A percentile compares a stretch with the other conserved stretches of the same genome.
phyloP scores from a whole-genome alignment of 306 rosid species.

The Vachellia collinsii region DNA sequence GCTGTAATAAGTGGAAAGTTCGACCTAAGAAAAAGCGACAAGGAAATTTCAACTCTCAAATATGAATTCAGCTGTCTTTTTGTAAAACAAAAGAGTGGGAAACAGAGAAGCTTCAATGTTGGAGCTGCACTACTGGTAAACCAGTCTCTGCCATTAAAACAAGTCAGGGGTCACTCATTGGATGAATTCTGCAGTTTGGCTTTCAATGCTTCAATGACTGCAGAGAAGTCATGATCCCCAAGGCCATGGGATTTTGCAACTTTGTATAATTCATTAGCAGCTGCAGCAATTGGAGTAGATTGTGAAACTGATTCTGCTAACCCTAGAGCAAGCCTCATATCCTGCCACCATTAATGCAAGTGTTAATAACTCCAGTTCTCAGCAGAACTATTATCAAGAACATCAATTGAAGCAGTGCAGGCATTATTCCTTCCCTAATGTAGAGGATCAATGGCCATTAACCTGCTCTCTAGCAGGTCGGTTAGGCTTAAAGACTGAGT shows the following conservation, averaged over 20 bases:
- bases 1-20: background rate
- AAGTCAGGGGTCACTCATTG: slow-evolving; percentile 24
- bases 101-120: background rate
- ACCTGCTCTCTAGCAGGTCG: background rate
- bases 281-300: slow-evolving; percentile 86
- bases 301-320: slow-evolving; percentile 95
- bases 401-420: background rate
- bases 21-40: background rate
- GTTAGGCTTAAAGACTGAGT: background rate
- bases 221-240: slow-evolving; percentile 90
- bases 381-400: background rate
- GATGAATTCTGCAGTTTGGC: slow-evolving; percentile 57
- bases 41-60: background rate
- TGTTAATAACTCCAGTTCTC: background rate
- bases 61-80: background rate
- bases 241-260: slow-evolving; percentile 91
- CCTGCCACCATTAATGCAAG: slow-evolving; percentile 56
- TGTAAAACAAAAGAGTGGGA: background rate
- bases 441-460: background rate
- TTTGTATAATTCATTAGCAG: slow-evolving; percentile 90
- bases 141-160: background rate
- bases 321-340: slow-evolving; percentile 89
- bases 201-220: slow-evolving; percentile 90
- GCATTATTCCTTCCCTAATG: background rate
- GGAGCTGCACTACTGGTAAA: background rate